Evolutionary conservation across 164 flowering plant genomes (phyloP).

Genomic region (Stephania japonica): DNA sequence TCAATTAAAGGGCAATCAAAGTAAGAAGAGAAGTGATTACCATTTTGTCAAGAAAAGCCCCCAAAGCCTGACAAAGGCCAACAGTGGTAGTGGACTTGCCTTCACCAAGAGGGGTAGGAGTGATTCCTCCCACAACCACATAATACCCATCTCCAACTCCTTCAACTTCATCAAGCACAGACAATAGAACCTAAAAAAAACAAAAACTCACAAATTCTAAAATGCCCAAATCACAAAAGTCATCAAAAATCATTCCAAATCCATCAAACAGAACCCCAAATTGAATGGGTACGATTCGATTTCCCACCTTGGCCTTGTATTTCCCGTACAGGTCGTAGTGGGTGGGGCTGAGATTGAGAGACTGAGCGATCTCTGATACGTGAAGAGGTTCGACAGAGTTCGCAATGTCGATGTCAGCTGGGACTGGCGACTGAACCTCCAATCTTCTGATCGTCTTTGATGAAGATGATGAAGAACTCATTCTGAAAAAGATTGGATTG

Average conservation of each 20-base stretch:
- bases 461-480: constrained; percentile 34
- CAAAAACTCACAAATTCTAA: background rate
- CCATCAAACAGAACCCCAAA: background rate
- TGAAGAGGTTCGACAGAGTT: constrained; percentile 82
- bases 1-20: background rate
- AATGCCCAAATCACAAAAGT: constrained; percentile 11
- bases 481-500: background rate
- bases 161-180: constrained; percentile 76
- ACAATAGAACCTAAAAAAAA: constrained; percentile 56
- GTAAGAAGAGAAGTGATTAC: constrained; percentile 25
- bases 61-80: constrained; percentile 97
- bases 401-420: constrained; percentile 95
- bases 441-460: constrained; percentile 64
- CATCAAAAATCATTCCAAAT: background rate
- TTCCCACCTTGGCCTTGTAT: constrained; percentile 89
- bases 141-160: constrained; percentile 79
- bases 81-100: constrained; percentile 98
- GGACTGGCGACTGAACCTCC: constrained; percentile 82
- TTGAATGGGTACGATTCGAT: background rate
- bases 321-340: constrained; percentile 97
- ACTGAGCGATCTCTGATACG: constrained; percentile 81
- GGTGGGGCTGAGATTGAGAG: constrained; percentile 53
- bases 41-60: constrained; percentile 93
- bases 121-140: constrained; percentile 98
- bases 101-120: constrained; percentile 99